Conservation (phyloP, 129 eudicot species). For the Gnaphalium uliginosum region DNA sequence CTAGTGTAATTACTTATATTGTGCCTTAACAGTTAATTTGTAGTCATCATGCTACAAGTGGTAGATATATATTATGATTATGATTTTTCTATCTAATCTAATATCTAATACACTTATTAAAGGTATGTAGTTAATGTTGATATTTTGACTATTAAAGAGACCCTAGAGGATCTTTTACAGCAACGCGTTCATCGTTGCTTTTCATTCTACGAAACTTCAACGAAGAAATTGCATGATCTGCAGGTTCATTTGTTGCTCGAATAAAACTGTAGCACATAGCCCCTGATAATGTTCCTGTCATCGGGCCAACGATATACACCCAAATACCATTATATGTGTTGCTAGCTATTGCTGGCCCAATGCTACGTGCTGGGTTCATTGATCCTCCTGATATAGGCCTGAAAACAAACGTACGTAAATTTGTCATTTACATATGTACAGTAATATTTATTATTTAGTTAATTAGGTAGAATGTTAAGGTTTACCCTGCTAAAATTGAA, state of each 20-base stretch:
- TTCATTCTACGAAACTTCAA: conserved; percentile 43
- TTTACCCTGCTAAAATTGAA: conserved; percentile 80
- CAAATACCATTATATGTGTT: conserved; percentile 54
- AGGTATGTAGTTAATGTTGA: background rate
- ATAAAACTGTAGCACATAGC: conserved; percentile 57
- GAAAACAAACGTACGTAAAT: background rate
- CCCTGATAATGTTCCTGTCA: conserved; percentile 55
- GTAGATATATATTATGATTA: too few species aligned
- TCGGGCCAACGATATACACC: conserved; percentile 78
- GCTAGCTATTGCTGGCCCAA: conserved; percentile 55
- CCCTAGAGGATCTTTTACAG: background rate
- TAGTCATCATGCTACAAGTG: background rate
- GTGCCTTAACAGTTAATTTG: background rate
- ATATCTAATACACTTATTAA: background rate
- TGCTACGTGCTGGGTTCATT: conserved; percentile 62
- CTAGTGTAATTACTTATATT: too few species aligned
- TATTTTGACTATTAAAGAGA: background rate
- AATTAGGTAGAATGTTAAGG: background rate
- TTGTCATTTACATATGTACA: background rate
- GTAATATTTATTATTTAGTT: background rate
- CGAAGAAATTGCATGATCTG: conserved; percentile 37
- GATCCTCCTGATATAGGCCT: conserved; percentile 90
- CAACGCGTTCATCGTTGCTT: conserved; percentile 32
- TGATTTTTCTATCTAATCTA: background rate
- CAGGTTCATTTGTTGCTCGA: conserved; percentile 40